phyloP scores from a whole-genome alignment of 2,329 filamentous ascomycete genomes.

The Alternaria sp. region DNA sequence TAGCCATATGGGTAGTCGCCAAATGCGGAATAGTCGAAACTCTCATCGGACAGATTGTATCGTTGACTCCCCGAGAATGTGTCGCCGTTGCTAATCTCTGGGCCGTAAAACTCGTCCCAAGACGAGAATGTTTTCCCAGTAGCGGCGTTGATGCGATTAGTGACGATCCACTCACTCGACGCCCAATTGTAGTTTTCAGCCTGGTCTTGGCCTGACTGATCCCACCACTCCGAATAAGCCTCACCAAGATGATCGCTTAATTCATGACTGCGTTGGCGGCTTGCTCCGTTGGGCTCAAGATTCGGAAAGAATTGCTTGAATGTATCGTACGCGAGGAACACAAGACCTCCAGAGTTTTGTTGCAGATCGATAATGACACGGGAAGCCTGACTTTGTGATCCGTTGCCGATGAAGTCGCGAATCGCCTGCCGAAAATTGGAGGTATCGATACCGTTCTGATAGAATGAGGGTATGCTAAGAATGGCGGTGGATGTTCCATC shows the following conservation, averaged over 20 bases:
- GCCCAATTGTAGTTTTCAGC: neutral
- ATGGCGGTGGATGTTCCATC: constrained; percentile 49
- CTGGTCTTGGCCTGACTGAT: constrained; percentile 3
- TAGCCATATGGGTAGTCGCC: neutral
- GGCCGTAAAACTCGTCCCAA: constrained; percentile 50
- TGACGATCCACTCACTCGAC: constrained; percentile 26
- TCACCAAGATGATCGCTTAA: constrained; percentile 25
- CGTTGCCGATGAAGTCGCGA: constrained; percentile 52
- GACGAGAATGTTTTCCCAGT: constrained; percentile 42
- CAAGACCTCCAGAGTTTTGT: constrained; percentile 62
- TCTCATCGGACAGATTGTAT: neutral
- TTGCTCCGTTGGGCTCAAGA: constrained; percentile 49
- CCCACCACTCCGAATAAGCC: constrained; percentile 12
- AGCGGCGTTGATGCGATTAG: constrained; percentile 21
- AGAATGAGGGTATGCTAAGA: constrained; percentile 52
- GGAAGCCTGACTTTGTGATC: constrained; percentile 54
- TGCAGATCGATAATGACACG: constrained; percentile 68
- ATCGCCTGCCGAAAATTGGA: constrained; percentile 32
- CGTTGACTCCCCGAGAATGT: constrained; percentile 40
- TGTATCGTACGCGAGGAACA: constrained; percentile 34
- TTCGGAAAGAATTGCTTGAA: constrained; percentile 60
- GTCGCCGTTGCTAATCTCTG: constrained; percentile 33
- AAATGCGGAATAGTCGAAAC: neutral
- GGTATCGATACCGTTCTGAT: constrained; percentile 1
- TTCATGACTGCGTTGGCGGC: constrained; percentile 52